Evolutionary conservation across 805 yeast species (phyloP), one percentile per base, ranked within the genome.

Genomic region (Helenozyma baotianmanensis): DNA sequence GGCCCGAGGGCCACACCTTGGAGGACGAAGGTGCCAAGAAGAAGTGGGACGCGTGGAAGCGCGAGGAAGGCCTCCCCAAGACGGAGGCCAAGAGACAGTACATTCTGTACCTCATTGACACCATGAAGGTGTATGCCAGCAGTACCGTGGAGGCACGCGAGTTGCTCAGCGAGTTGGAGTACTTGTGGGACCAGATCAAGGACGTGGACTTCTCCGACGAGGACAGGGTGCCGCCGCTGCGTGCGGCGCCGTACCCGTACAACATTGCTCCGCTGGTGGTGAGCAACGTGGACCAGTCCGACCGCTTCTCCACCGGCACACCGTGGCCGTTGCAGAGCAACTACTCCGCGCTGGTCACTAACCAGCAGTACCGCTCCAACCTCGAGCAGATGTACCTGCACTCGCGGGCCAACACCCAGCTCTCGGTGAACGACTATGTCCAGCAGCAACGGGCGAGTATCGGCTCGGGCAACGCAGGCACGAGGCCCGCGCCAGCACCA

Each of bases 1-100:
- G 87, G 29, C 90, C 90, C 0, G 56, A 58, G 1, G 89, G 88
- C 4, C 56, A 54, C 25, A 56, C 73, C 1, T 64, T 74, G 7
- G 86, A 79, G 43, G 85, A 78, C 47, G 80, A 72, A 42, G 80
- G 79, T 3, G 82, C 81, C 8, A 74, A 74, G 50, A 71, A 77
- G 45, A 85, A 86, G 53, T 83, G 88, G 82, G 89, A 82, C 47
- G 87, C 95, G 0, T 86, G 96, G 95, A 77, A 80, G 43, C 55
- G 71, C 15, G 84, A 82, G 47, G 76, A 78, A 41, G 94, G 95
- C 0, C 50, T 82, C 17, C 50, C 76, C 13, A 72, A 69, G 38
- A 74, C 81, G 0, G 86, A 82, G 47, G 95, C 95, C 3, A 85
- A 87, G 53, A 64, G 82, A 27, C 60, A 69, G 30, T 86, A 86